These are phyloP conservation scores for Neurospora hispaniola DNA, from an alignment of 495 filamentous ascomycete genomes.

Conservation along the genomic window DNA sequence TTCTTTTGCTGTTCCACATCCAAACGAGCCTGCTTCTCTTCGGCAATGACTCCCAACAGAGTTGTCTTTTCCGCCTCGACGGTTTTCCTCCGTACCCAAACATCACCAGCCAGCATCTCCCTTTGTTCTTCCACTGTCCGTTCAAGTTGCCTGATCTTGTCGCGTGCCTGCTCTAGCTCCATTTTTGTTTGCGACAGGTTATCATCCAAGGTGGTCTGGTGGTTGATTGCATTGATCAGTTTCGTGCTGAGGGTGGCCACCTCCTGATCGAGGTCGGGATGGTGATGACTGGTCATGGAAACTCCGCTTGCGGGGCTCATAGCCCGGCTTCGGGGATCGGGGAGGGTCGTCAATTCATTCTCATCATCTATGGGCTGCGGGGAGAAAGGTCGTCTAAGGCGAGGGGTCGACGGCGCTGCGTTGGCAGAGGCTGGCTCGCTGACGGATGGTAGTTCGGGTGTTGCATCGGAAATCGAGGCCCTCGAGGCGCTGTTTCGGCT, in stretches of 20 bases:
- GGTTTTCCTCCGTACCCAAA: constrained; percentile 50
- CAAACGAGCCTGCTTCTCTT: constrained; percentile 59
- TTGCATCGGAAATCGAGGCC: constrained; percentile 7
- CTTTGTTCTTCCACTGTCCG: constrained; percentile 33
- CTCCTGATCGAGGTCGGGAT: constrained; percentile 77
- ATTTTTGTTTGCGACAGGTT: constrained; percentile 69
- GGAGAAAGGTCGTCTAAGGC: constrained; percentile 20
- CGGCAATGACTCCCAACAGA: constrained; percentile 34
- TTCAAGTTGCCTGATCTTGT: constrained; percentile 59
- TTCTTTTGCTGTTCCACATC: constrained; percentile 60
- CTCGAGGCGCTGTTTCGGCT: constrained; percentile 4
- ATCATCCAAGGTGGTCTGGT: constrained; percentile 89
- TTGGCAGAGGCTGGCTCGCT: background rate
- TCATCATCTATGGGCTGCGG: constrained; percentile 28
- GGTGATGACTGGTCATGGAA: constrained; percentile 24
- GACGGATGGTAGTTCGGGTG: background rate
- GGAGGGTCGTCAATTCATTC: constrained; percentile 38
- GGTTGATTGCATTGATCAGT: constrained; percentile 92
- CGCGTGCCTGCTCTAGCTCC: constrained; percentile 66
- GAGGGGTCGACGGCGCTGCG: constrained; percentile 16
- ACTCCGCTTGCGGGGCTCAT: constrained; percentile 24
- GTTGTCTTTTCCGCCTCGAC: constrained; percentile 33
- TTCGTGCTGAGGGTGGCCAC: constrained; percentile 89
- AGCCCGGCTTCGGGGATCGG: constrained; percentile 36
- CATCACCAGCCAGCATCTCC: constrained; percentile 55